Evolutionary conservation across 352 stramenopile species (phyloP).

Genomic region (Globisporangium radiosum): DNA sequence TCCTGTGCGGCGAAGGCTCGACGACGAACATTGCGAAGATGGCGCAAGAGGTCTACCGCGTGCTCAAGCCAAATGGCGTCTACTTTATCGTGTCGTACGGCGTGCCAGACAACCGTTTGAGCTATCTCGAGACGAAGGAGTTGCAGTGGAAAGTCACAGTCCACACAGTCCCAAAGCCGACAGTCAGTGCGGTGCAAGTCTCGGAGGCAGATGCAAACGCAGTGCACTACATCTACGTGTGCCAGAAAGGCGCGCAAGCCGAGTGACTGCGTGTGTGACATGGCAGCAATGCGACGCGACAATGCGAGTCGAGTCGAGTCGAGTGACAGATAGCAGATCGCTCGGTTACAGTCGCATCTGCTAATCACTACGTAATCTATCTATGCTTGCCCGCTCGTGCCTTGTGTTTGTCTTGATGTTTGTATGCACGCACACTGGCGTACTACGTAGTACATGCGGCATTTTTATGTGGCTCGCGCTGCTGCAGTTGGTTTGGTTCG

Average conservation of each 20-base stretch:
- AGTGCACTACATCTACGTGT: slow-evolving; percentile 96
- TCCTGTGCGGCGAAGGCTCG: slow-evolving; percentile 93
- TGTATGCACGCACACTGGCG: background rate
- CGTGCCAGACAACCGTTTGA: slow-evolving; percentile 93
- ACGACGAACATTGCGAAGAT: slow-evolving; percentile 95
- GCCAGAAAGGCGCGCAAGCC: slow-evolving; percentile 82
- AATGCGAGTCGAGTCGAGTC: background rate
- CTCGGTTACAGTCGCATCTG: too few relatives aligned
- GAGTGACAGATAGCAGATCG: background rate
- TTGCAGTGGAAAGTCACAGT: slow-evolving; percentile 93
- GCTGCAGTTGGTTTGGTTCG: too few relatives aligned
- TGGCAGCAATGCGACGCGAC: background rate
- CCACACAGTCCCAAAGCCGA: slow-evolving; percentile 95
- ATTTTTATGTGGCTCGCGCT: too few relatives aligned
- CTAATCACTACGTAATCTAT: background rate
- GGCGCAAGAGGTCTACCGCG: slow-evolving; percentile 90
- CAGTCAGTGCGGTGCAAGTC: slow-evolving; percentile 90
- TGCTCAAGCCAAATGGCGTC: slow-evolving; percentile 93
- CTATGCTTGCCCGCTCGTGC: background rate
- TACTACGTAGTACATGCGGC: too few relatives aligned
- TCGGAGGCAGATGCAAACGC: slow-evolving; percentile 91
- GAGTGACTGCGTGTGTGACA: slow-evolving; percentile 8
- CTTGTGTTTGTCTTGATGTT: background rate
- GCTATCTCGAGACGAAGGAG: slow-evolving; percentile 95
- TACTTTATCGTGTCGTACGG: slow-evolving; percentile 96